phyloP scores from a whole-genome alignment of 1,284 basidiomycete species.

The Baeospora myosura region DNA sequence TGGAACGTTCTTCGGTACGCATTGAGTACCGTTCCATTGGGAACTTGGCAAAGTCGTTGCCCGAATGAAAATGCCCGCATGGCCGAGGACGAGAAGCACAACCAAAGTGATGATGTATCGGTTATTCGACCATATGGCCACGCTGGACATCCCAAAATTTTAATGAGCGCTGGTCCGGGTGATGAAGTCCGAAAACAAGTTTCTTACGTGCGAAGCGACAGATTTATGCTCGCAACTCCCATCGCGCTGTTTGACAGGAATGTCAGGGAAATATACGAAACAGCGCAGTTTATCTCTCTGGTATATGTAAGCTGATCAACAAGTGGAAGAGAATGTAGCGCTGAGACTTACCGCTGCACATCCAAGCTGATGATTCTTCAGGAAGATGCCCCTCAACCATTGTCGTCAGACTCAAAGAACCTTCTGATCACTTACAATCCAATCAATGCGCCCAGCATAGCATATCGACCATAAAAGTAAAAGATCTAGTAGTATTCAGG shows the following conservation, averaged over 20 bases:
- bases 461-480: constrained; percentile 1
- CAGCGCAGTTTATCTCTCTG: constrained; percentile 4
- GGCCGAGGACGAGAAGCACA: constrained; percentile 4
- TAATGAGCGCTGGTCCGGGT: neutral
- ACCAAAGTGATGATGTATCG: neutral
- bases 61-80: constrained; percentile 7
- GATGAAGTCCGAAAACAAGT: neutral
- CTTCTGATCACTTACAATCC: constrained; percentile 1
- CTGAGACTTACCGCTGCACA: neutral
- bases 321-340: neutral
- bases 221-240: constrained; percentile 8
- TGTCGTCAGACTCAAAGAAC: neutral
- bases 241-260: constrained; percentile 6
- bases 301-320: neutral
- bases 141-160: neutral
- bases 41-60: neutral
- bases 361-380: neutral
- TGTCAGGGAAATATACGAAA: constrained; percentile 3
- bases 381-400: neutral
- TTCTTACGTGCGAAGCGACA: constrained; percentile 6
- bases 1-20: neutral
- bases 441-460: constrained; percentile 1
- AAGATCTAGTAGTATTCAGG: neutral
- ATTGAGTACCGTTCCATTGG: neutral
- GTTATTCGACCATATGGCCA: neutral